Conservation (phyloP, 805 yeast species). For the Teunomyces cretensis region DNA sequence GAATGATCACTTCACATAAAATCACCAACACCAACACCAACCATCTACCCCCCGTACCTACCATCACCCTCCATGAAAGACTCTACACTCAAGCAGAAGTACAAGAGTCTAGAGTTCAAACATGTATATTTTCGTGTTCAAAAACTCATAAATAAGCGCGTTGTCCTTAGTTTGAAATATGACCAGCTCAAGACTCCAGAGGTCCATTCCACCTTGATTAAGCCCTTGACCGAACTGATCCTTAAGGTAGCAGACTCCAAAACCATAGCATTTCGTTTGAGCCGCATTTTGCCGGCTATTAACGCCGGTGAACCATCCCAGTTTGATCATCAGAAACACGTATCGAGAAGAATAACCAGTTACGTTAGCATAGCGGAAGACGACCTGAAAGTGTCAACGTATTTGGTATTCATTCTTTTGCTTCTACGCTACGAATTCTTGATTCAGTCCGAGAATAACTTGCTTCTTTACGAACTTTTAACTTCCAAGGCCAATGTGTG, state of each 20-base stretch:
- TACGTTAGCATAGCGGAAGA: slow-evolving; percentile 5
- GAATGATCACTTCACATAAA: neutral
- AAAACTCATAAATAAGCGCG: slow-evolving; percentile 40
- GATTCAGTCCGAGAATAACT: slow-evolving; percentile 39
- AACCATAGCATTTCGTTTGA: slow-evolving; percentile 32
- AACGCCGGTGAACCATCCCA: slow-evolving; percentile 15
- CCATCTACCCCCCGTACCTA: slow-evolving; percentile 2
- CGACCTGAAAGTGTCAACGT: slow-evolving; percentile 20
- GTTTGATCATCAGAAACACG: slow-evolving; percentile 18
- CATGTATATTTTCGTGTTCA: slow-evolving; percentile 40
- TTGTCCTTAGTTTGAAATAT: slow-evolving; percentile 46
- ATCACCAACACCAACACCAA: neutral
- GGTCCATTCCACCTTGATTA: slow-evolving; percentile 44
- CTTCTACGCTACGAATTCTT: slow-evolving; percentile 37
- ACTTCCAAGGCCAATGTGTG: slow-evolving; percentile 50
- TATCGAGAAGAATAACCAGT: slow-evolving; percentile 7
- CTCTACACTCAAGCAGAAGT: slow-evolving; percentile 14
- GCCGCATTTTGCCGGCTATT: slow-evolving; percentile 29
- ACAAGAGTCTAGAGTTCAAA: slow-evolving; percentile 34
- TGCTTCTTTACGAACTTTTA: slow-evolving; percentile 36
- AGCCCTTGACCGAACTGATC: slow-evolving; percentile 45
- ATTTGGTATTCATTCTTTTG: slow-evolving; percentile 32
- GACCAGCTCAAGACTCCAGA: slow-evolving; percentile 55
- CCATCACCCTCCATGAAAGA: neutral
- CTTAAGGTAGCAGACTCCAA: slow-evolving; percentile 40